Conservation (phyloP, 768 basidiomycete species). For the Fomitopsis serialis region DNA sequence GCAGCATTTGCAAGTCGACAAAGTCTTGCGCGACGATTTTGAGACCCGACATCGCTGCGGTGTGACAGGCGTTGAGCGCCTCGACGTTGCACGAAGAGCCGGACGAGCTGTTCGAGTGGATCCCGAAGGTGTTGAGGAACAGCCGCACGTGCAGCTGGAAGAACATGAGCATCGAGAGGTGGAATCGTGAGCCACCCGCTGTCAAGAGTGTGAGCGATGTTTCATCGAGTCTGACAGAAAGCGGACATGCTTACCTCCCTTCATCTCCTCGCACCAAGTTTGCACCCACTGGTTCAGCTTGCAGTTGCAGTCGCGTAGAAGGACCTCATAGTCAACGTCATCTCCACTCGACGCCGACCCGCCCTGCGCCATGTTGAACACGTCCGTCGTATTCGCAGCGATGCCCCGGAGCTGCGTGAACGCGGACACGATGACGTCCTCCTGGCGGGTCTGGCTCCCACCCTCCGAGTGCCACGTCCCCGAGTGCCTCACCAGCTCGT, state of each 20-base stretch:
- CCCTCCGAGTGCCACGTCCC: constrained; percentile 66
- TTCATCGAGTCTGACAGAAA: neutral
- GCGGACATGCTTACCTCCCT: constrained; percentile 39
- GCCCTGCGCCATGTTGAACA: constrained; percentile 54
- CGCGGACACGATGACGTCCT: constrained; percentile 77
- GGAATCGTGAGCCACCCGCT: constrained; percentile 74
- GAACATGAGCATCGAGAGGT: constrained; percentile 66
- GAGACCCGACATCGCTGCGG: constrained; percentile 67
- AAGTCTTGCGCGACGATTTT: constrained; percentile 73
- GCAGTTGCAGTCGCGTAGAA: constrained; percentile 66
- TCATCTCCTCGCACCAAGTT: constrained; percentile 71
- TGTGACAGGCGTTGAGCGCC: constrained; percentile 67
- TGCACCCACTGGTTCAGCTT: constrained; percentile 71
- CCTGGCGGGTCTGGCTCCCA: constrained; percentile 50
- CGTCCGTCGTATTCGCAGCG: constrained; percentile 59
- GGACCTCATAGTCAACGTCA: constrained; percentile 70
- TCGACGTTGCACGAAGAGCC: constrained; percentile 38
- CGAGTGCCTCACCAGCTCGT: constrained; percentile 69
- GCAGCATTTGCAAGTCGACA: constrained; percentile 70
- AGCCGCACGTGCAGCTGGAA: constrained; percentile 76
- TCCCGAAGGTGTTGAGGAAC: constrained; percentile 82
- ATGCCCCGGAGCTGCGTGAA: constrained; percentile 75
- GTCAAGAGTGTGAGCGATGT: constrained; percentile 7
- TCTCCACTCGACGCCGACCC: constrained; percentile 32
- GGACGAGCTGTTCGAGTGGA: constrained; percentile 50